Base-by-base conservation (phyloP, 1,139 yeast species). In the Candida tunisiensis region DNA sequence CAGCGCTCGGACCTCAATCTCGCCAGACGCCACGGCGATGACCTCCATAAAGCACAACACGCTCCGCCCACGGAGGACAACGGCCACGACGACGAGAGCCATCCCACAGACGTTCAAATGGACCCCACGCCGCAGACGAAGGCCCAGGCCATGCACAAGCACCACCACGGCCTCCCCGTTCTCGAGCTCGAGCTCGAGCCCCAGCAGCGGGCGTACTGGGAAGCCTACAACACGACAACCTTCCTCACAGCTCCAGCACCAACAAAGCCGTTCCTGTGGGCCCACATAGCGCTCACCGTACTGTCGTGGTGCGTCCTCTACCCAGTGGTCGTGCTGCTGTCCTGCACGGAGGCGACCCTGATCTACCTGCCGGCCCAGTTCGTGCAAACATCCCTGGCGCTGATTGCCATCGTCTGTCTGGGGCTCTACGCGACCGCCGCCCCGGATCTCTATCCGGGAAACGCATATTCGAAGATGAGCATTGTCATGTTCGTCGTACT, bases 151-250 rank as follows among this genome's bases (percentile, higher is more conserved):
- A 14, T 20, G 14, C 22, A 20, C 22, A 13, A 20, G 39, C 40
- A 41, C 18, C 42, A 55, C 31, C 94, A 82, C 42, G 93, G 94
- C 1, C 47, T 66, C 34, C 88, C 93, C 1, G 78, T 83, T 24
- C 57, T 83, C 25, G 58, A 78, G 27, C 77, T 80, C 1, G 44
- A 67, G 16, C 57, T 83, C 26, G 62, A 71, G 21, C 78, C 88
- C 1, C 75, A 70, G 30, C 94, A 83, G 49, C 57, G 70, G 30
- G 49, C 62, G 15, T 83, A 63, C 49, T 85, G 96, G 96, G 74
- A 72, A 31, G 49, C 52, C 21, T 85, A 82, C 51, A 70, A 78
- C 42, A 69, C 92, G n/a, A 74, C 91, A 5, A 75, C 82, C 9
- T 83, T 65, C 48, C 68, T 80, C 51, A 69, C 65, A 8, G 35